Percentiles rank a stretch among this genome's conserved stretches.
phyloP scores from a whole-genome alignment of 139 green algal genomes.

The Protoeuglena noctilucae region DNA sequence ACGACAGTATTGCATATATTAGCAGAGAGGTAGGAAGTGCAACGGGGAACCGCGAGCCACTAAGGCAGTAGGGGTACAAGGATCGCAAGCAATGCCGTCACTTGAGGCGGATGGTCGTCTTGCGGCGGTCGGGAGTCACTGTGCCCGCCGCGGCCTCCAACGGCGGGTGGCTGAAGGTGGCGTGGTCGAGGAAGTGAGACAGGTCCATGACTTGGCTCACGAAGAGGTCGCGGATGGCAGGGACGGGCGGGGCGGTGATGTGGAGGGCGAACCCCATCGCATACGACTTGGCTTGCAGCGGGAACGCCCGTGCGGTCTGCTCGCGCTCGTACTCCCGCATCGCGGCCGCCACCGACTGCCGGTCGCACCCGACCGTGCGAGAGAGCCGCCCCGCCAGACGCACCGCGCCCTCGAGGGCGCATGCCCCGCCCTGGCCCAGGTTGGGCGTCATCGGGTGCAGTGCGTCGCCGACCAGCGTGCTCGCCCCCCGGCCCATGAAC shows the following conservation, averaged over 20 bases:
- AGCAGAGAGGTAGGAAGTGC: too few relatives aligned
- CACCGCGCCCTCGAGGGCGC: conserved; percentile 51
- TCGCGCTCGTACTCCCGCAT: conserved; percentile 34
- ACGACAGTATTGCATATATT: too few relatives aligned
- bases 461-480: conserved; percentile 57
- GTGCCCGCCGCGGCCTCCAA: too few relatives aligned
- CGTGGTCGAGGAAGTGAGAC: conserved; percentile 38
- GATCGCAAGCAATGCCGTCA: too few relatives aligned
- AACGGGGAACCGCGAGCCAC: too few relatives aligned
- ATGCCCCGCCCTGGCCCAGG: conserved; percentile 50
- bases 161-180: conserved; percentile 20
- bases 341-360: conserved; percentile 8
- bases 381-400: conserved; percentile 27
- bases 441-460: conserved; percentile 68
- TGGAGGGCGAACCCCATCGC: conserved; percentile 35
- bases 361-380: background rate
- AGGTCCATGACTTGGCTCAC: conserved; percentile 23
- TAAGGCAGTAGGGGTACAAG: too few relatives aligned
- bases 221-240: conserved; percentile 19
- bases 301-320: conserved; percentile 14
- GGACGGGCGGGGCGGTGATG: conserved; percentile 26
- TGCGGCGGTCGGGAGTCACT: too few relatives aligned
- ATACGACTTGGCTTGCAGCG: conserved; percentile 22
- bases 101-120: too few relatives aligned
- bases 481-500: conserved; percentile 11